Evolutionary conservation across 1,284 basidiomycete genomes (phyloP).

Genomic region (Sporisorium sorghi): DNA sequence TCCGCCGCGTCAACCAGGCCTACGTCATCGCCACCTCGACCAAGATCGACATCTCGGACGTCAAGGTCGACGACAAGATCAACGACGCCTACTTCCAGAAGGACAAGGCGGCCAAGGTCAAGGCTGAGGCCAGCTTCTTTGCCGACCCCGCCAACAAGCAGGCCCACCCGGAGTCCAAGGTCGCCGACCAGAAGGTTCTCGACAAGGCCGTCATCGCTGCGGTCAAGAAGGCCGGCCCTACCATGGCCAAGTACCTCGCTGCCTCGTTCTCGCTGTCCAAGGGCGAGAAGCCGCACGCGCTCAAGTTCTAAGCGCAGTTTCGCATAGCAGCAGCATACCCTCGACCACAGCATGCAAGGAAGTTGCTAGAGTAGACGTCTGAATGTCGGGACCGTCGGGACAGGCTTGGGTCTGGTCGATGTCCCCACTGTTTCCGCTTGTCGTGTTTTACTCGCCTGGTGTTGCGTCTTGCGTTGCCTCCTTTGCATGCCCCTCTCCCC

Average conservation of each 20-base stretch:
- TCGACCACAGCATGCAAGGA: background rate
- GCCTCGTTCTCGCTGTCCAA: constrained; percentile 94
- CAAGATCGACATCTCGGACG: constrained; percentile 84
- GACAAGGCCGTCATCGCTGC: constrained; percentile 86
- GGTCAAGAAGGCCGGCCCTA: constrained; percentile 87
- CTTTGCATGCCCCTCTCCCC: background rate
- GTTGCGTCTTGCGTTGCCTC: background rate
- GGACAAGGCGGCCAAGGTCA: constrained; percentile 77
- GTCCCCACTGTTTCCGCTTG: constrained; percentile 14
- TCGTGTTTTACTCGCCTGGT: background rate
- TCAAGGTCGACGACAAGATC: constrained; percentile 81
- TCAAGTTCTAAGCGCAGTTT: constrained; percentile 78
- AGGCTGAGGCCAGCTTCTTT: constrained; percentile 95
- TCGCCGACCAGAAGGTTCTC: constrained; percentile 88
- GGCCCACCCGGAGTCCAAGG: constrained; percentile 87
- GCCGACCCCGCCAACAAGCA: constrained; percentile 94
- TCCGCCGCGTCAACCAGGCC: constrained; percentile 97
- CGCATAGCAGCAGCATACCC: constrained; percentile 22
- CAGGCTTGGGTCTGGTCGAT: constrained; percentile 35
- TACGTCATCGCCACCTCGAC: constrained; percentile 99
- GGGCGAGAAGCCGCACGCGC: constrained; percentile 87
- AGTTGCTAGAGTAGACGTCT: too few relatives aligned
- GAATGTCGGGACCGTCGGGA: too few relatives aligned
- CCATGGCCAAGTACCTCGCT: constrained; percentile 92
- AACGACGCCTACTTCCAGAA: constrained; percentile 88